phyloP scores from a whole-genome alignment of 805 yeast genomes.

The Brettanomyces sp. region DNA sequence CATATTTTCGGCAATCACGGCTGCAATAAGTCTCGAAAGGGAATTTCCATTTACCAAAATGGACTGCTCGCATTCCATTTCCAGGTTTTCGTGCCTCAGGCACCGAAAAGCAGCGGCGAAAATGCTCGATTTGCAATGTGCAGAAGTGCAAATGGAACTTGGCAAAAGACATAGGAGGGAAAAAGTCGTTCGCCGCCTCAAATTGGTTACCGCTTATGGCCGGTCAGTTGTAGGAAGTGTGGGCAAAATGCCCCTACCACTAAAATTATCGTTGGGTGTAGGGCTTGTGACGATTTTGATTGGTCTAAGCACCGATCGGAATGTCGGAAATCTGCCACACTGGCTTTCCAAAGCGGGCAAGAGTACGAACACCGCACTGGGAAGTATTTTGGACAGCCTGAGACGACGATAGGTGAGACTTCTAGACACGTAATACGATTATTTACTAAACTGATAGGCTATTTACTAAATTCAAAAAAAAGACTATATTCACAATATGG shows the following conservation, averaged over 20 bases:
- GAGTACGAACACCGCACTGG: no score
- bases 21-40: neutral
- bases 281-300: constrained; percentile 1
- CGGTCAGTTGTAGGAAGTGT: neutral
- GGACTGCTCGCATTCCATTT: constrained; percentile 3
- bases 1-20: neutral
- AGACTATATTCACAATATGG: no score
- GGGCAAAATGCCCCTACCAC: neutral
- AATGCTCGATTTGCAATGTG: neutral
- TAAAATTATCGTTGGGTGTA: constrained; percentile 1
- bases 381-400: no score
- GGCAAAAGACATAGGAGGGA: neutral
- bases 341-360: no score
- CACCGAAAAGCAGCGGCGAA: neutral
- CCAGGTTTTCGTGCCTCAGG: constrained; percentile 2
- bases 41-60: neutral
- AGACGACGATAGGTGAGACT: no score
- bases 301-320: no score
- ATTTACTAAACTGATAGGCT: no score
- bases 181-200: neutral
- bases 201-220: neutral
- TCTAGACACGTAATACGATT: no score
- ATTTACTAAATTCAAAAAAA: no score
- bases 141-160: neutral
- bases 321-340: no score